Evolutionary conservation across 2,329 filamentous ascomycete species (phyloP).

Genomic region (Sclerotinia nivalis): DNA sequence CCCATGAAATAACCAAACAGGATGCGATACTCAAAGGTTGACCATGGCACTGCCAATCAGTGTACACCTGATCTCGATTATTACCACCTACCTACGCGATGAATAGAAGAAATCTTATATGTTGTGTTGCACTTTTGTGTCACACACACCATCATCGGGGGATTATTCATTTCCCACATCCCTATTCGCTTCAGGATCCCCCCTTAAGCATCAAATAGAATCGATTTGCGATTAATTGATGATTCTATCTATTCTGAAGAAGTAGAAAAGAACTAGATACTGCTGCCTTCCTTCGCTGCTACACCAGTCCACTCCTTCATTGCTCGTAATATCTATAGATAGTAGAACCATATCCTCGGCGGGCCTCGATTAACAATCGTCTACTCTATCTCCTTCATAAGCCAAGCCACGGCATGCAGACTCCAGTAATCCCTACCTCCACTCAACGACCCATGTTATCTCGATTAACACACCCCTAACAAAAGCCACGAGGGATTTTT

Average conservation of each 20-base stretch:
- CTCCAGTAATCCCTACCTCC: constrained; percentile 3
- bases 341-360: not conserved
- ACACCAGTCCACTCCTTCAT: not conserved
- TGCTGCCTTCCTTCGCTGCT: not conserved
- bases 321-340: not conserved
- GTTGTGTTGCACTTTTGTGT: not conserved
- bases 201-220: not conserved
- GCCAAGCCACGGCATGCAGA: constrained; percentile 2
- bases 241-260: not conserved
- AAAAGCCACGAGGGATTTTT: constrained; percentile 23
- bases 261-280: not conserved
- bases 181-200: not conserved
- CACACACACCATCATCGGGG: not conserved
- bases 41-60: not conserved
- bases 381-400: constrained; percentile 2
- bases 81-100: not conserved
- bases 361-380: constrained; percentile 7
- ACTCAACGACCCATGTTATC: constrained; percentile 10
- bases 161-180: not conserved
- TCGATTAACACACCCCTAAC: constrained; percentile 17
- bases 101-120: not conserved
- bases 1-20: not conserved
- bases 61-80: constrained; percentile 2
- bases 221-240: not conserved
- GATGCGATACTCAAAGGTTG: not conserved